Evolutionary conservation across 2,329 filamentous ascomycete species (phyloP).

Genomic region (Grosmannia huntii): DNA sequence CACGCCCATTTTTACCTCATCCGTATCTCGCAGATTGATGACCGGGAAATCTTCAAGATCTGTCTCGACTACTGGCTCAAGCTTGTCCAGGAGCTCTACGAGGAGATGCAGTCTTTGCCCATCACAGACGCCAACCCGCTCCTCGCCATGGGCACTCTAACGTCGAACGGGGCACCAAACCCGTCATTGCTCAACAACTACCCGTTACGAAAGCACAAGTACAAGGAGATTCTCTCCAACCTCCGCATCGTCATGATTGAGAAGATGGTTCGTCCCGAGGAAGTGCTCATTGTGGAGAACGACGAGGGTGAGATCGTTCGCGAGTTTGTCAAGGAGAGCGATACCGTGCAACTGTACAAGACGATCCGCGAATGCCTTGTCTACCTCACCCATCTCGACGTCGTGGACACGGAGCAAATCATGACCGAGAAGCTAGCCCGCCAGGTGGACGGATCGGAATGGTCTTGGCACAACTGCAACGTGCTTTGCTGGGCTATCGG

Average conservation of each 20-base stretch:
- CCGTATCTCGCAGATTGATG: constrained; percentile 95
- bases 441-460: constrained; percentile 89
- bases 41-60: constrained; percentile 99
- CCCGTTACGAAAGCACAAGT: constrained; percentile 94
- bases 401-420: constrained; percentile 93
- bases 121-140: constrained; percentile 81
- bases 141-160: constrained; percentile 62
- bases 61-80: constrained; percentile 99
- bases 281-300: constrained; percentile 98
- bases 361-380: constrained; percentile 95
- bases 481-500: constrained; percentile 99
- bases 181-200: constrained; percentile 78
- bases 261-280: constrained; percentile 97
- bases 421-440: constrained; percentile 97
- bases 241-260: constrained; percentile 97
- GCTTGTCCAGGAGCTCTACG: constrained; percentile 92
- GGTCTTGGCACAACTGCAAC: constrained; percentile 99
- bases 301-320: constrained; percentile 98
- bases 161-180: constrained; percentile 74
- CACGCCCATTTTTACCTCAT: constrained; percentile 98
- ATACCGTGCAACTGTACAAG: constrained; percentile 98
- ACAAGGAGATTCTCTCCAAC: constrained; percentile 85
- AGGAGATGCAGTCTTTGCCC: constrained; percentile 95
- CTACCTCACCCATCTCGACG: constrained; percentile 93
- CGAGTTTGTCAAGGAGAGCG: constrained; percentile 98